Evolutionary conservation across 2,329 filamentous ascomycete genomes (phyloP).

Genomic region (Macrophomina phaseolina): DNA sequence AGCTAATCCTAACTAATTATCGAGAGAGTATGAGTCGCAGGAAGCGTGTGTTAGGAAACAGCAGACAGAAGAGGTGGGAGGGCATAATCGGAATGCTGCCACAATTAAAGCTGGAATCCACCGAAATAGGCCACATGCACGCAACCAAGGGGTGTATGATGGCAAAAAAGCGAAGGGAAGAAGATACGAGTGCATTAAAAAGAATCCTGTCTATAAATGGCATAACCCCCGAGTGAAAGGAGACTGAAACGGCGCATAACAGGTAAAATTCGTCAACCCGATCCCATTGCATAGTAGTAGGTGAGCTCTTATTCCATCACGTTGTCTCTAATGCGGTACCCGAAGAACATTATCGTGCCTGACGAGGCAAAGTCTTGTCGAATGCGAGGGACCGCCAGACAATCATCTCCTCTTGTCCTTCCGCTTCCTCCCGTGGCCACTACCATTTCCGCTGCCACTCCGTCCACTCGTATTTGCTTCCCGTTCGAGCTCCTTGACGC

Average conservation of each 20-base stretch:
- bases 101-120: too few relatives aligned
- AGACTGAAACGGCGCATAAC: not conserved
- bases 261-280: not conserved
- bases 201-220: not conserved
- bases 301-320: not conserved
- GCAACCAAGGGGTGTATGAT: too few relatives aligned
- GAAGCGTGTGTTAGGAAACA: too few relatives aligned
- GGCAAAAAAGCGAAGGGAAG: not conserved
- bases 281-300: slow-evolving; percentile 2
- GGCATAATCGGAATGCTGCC: too few relatives aligned
- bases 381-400: not conserved
- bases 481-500: slow-evolving; percentile 13
- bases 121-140: too few relatives aligned
- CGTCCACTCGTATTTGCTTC: slow-evolving; percentile 17
- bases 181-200: not conserved
- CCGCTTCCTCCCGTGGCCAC: slow-evolving; percentile 9
- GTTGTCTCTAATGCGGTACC: not conserved
- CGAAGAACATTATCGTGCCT: not conserved
- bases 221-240: not conserved
- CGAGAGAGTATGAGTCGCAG: too few relatives aligned
- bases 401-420: slow-evolving; percentile 12
- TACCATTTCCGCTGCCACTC: slow-evolving; percentile 12
- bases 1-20: too few relatives aligned
- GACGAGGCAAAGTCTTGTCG: not conserved
- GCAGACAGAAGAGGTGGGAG: too few relatives aligned